These are phyloP conservation scores for Hypoxylon sp. DNA, from an alignment of 2,329 filamentous ascomycete genomes.

Conservation along the genomic window DNA sequence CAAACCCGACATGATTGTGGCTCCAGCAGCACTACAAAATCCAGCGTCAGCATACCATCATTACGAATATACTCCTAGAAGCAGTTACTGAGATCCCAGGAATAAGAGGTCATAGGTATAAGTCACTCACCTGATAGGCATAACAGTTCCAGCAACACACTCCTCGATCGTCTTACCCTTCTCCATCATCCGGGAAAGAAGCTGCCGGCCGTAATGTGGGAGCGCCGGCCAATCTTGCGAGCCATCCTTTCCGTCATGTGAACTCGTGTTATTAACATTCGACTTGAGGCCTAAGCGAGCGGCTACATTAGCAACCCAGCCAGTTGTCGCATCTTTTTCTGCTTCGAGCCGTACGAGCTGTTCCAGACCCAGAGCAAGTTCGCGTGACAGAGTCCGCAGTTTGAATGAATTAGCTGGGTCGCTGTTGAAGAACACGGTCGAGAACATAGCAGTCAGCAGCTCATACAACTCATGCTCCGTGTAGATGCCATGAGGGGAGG, in stretches of 20 bases:
- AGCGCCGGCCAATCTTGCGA: constrained; percentile 60
- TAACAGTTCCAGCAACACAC: constrained; percentile 69
- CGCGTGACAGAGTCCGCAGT: constrained; percentile 65
- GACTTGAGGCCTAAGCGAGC: constrained; percentile 45
- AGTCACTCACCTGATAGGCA: constrained; percentile 62
- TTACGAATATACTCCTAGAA: too few relatives aligned
- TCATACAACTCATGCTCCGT: constrained; percentile 71
- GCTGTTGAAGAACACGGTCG: constrained; percentile 69
- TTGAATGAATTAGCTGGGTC: constrained; percentile 72
- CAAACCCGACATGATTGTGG: constrained; percentile 71
- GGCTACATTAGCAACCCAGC: constrained; percentile 63
- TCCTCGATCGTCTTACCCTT: constrained; percentile 67
- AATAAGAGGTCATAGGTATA: background rate
- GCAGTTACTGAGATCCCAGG: background rate
- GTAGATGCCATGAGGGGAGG: constrained; percentile 65
- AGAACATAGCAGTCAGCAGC: constrained; percentile 71
- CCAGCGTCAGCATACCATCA: constrained; percentile 8
- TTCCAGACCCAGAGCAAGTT: constrained; percentile 67
- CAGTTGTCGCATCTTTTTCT: constrained; percentile 62
- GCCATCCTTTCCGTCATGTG: constrained; percentile 59
- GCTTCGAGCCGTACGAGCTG: constrained; percentile 67
- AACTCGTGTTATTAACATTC: background rate
- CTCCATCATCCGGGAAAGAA: constrained; percentile 70
- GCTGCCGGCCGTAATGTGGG: constrained; percentile 70
- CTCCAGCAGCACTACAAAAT: constrained; percentile 62